These are phyloP conservation scores for Nematocida ausubeli DNA, from an alignment of 371 early-diverging fungal species.

Conservation along the genomic window DNA sequence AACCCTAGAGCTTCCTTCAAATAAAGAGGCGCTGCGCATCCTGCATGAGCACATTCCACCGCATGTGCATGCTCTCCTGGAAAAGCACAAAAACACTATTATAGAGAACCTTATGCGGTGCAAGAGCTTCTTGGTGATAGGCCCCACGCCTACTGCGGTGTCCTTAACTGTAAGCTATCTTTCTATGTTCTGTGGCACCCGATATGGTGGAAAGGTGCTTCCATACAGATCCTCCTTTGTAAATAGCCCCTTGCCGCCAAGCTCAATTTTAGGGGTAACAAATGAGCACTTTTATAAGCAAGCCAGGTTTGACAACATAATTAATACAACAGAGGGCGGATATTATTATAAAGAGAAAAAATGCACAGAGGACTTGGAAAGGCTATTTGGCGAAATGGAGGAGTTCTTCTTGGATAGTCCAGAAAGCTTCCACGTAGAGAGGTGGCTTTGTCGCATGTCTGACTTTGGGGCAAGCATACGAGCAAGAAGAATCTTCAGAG, in stretches of 20 bases:
- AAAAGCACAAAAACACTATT: slow-evolving; percentile 15
- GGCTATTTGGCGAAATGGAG: not conserved
- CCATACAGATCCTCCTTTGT: slow-evolving; percentile 29
- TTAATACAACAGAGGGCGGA: not conserved
- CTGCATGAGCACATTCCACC: not conserved
- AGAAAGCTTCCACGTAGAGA: not conserved
- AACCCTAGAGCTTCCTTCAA: not conserved
- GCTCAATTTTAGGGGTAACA: slow-evolving; percentile 9
- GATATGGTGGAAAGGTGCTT: slow-evolving; percentile 22
- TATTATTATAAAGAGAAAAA: not conserved
- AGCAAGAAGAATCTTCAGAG: slow-evolving; percentile 8
- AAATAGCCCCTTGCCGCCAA: not conserved
- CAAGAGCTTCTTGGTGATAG: slow-evolving; percentile 11
- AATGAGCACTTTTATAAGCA: slow-evolving; percentile 10
- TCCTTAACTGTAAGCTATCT: slow-evolving; percentile 10
- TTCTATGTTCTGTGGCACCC: not conserved
- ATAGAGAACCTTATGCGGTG: slow-evolving; percentile 22
- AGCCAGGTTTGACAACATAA: slow-evolving; percentile 15
- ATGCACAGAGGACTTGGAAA: not conserved
- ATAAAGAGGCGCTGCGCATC: not conserved
- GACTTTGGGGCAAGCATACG: not conserved
- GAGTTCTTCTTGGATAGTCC: slow-evolving; percentile 21
- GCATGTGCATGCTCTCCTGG: not conserved
- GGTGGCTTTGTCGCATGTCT: not conserved
- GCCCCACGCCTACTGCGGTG: slow-evolving; percentile 2